Conservation (phyloP, 1,139 yeast species). For the Magnusiomyces sp. region DNA sequence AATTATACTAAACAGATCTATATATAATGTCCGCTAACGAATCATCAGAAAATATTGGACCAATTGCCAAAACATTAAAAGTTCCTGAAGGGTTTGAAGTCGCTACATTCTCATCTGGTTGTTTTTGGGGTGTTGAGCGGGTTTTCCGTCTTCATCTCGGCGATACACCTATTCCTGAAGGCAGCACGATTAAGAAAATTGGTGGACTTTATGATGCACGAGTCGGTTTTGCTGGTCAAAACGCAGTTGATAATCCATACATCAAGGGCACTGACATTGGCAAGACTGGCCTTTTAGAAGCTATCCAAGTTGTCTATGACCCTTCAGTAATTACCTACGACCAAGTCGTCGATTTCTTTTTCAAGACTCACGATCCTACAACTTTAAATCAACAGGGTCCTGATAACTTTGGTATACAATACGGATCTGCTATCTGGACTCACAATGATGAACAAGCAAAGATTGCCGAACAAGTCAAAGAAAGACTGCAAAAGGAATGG, state of each 20-base stretch:
- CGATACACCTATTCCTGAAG: too few species aligned
- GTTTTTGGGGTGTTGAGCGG: constrained; percentile 95
- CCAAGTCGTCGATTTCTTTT: constrained; percentile 73
- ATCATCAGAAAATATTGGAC: too few species aligned
- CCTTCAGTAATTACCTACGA: constrained; percentile 51
- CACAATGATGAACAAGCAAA: constrained; percentile 44
- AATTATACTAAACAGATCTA: too few species aligned
- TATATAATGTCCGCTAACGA: too few species aligned
- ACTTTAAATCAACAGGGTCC: constrained; percentile 63
- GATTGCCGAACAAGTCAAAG: constrained; percentile 36
- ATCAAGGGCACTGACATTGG: too few species aligned
- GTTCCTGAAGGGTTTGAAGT: constrained; percentile 29
- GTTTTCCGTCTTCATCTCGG: constrained; percentile 61
- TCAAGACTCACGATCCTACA: constrained; percentile 80
- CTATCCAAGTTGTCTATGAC: constrained; percentile 72
- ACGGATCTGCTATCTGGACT: constrained; percentile 67
- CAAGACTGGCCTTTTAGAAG: constrained; percentile 57
- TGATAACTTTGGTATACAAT: constrained; percentile 67
- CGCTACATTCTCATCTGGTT: constrained; percentile 36
- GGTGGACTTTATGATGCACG: too few species aligned
- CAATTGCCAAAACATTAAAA: constrained; percentile 26
- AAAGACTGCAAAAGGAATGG: constrained; percentile 48
- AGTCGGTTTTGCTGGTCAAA: too few species aligned
- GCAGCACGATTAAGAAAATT: not conserved
- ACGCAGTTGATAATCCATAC: too few species aligned